These are phyloP conservation scores for Fragaria iinumae DNA, from an alignment of 306 rosid species.

Conservation along the genomic window DNA sequence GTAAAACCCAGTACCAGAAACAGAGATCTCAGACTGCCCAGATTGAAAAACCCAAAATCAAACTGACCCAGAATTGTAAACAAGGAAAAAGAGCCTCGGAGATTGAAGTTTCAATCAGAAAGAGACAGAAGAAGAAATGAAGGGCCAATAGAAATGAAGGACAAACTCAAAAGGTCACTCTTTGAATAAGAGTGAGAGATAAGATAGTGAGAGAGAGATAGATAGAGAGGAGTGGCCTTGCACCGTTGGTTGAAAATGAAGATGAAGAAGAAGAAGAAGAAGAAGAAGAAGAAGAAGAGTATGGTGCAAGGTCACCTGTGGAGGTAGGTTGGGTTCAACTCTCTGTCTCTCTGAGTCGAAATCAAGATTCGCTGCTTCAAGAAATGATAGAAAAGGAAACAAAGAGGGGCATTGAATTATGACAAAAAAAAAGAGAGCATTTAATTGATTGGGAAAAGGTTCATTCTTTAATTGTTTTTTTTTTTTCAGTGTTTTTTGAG, in stretches of 20 bases:
- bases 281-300: slow-evolving; percentile 12
- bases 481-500: background rate
- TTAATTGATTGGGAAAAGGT: background rate
- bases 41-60: background rate
- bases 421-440: no score
- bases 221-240: background rate
- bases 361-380: background rate
- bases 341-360: background rate
- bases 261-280: background rate
- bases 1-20: slow-evolving; percentile 19
- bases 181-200: slow-evolving; percentile 2
- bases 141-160: slow-evolving; percentile 36
- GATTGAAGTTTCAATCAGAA: slow-evolving; percentile 34
- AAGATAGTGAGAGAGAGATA: slow-evolving; percentile 3
- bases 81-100: background rate
- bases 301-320: slow-evolving; percentile 23
- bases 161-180: slow-evolving; percentile 10
- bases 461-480: background rate
- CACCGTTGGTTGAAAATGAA: slow-evolving; percentile 10
- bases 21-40: slow-evolving; percentile 37
- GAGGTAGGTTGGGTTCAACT: slow-evolving; percentile 16
- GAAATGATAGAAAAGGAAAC: background rate
- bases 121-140: slow-evolving; percentile 47
- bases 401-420: background rate
- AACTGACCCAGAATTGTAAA: slow-evolving; percentile 15